These are phyloP conservation scores for Grammothele lineata DNA, from an alignment of 768 basidiomycete genomes.

Conservation along the genomic window DNA sequence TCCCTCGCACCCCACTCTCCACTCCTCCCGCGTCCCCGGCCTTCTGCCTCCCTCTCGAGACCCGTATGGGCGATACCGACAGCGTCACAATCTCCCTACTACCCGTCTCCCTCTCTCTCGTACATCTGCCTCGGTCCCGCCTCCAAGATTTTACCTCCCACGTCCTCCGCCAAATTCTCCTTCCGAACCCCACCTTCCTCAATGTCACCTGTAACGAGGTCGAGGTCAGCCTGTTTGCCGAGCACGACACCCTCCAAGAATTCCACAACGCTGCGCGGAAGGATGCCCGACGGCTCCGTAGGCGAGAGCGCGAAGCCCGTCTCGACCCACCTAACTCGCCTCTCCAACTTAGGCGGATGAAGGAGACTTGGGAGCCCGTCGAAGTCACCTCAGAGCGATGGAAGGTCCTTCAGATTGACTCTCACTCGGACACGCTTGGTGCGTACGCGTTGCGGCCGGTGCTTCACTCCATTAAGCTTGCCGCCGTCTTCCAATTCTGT, in stretches of 20 bases:
- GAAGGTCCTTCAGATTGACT: constrained; percentile 80
- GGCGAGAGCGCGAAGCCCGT: constrained; percentile 21
- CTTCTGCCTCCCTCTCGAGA: not conserved
- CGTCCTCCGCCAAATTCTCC: constrained; percentile 65
- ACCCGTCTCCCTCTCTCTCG: constrained; percentile 65
- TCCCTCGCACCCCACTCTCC: constrained; percentile 1
- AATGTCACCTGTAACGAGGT: constrained; percentile 77
- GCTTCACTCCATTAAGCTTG: no score
- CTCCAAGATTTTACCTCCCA: constrained; percentile 54
- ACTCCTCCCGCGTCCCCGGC: not conserved
- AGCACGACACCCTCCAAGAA: constrained; percentile 49
- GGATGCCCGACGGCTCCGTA: constrained; percentile 44
- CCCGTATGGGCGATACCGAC: constrained; percentile 19
- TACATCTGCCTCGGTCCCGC: constrained; percentile 71
- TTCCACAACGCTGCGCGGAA: constrained; percentile 59
- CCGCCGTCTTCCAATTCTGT: not conserved
- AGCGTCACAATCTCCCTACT: constrained; percentile 63
- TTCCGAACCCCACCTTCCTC: constrained; percentile 62
- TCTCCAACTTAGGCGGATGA: constrained; percentile 6
- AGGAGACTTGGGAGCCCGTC: constrained; percentile 41
- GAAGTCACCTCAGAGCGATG: constrained; percentile 72
- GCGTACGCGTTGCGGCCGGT: constrained; percentile 1
- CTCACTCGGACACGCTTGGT: constrained; percentile 71
- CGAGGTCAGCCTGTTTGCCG: constrained; percentile 73
- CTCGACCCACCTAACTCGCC: constrained; percentile 4